A percentile compares a stretch with the other conserved stretches of the same genome.
phyloP scores from a whole-genome alignment of 192 early-diverging fungal species.

The Podila epicladia region DNA sequence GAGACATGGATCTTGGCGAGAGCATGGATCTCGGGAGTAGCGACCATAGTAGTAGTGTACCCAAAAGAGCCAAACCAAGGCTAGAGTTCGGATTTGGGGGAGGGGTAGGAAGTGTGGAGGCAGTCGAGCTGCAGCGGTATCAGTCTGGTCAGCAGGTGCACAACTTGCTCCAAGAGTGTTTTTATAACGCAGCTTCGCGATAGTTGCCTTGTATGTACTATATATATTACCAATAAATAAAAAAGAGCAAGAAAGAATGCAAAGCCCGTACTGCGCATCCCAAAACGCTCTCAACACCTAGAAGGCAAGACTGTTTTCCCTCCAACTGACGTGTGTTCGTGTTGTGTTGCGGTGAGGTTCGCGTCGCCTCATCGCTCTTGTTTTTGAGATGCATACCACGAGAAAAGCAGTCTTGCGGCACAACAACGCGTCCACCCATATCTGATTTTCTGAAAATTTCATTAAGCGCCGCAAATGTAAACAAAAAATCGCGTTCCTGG shows the following conservation, averaged over 20 bases:
- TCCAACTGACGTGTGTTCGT: too few species aligned
- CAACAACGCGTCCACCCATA: too few species aligned
- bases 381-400: background rate
- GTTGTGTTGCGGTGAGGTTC: too few species aligned
- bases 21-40: background rate
- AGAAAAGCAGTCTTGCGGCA: background rate
- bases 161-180: constrained; percentile 21
- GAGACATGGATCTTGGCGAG: background rate
- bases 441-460: too few species aligned
- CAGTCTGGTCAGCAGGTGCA: background rate
- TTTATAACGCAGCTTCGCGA: constrained; percentile 16
- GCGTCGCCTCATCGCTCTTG: too few species aligned
- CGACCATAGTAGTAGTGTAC: background rate
- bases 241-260: background rate
- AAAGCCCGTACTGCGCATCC: background rate
- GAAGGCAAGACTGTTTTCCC: too few species aligned
- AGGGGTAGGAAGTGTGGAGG: background rate
- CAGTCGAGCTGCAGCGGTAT: background rate
- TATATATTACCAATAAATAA: background rate
- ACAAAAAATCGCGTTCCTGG: background rate
- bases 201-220: background rate
- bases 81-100: background rate
- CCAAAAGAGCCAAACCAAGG: constrained; percentile 5
- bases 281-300: too few species aligned
- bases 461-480: too few species aligned